phyloP scores from a whole-genome alignment of 2,329 filamentous ascomycete genomes.

The Plectosphaerella plurivora region DNA sequence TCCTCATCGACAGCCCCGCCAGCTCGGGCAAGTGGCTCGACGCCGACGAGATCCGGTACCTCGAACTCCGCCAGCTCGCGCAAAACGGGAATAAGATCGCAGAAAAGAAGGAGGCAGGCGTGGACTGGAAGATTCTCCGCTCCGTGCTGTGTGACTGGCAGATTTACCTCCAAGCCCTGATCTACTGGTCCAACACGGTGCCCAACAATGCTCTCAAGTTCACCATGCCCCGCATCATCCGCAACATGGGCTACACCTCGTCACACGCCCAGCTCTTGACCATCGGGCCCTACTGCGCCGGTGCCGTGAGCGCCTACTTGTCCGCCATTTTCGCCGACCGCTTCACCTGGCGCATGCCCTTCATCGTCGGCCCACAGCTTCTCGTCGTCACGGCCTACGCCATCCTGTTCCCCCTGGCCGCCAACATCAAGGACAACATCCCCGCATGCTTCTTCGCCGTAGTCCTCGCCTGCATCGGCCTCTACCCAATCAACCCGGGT shows the following conservation, averaged over 20 bases:
- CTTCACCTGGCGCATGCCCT: conserved; percentile 6
- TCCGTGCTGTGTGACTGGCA: conserved; percentile 39
- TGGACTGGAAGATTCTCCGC: conserved; percentile 21
- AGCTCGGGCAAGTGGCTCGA: conserved; percentile 26
- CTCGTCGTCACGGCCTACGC: conserved; percentile 4
- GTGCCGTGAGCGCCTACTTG: conserved; percentile 5
- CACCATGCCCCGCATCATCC: conserved; percentile 29
- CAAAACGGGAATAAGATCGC: conserved; percentile 13
- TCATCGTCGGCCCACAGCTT: conserved; percentile 6
- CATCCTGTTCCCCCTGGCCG: conserved; percentile 22
- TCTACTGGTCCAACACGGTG: conserved; percentile 33
- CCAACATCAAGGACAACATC: conserved; percentile 26
- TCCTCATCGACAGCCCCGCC: conserved; percentile 37
- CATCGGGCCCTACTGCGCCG: conserved; percentile 23
- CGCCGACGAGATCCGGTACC: conserved; percentile 28
- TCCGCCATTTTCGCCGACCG: conserved; percentile 5
- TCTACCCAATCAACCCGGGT: conserved; percentile 27
- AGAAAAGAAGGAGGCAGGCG: conserved; percentile 13
- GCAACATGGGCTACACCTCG: conserved; percentile 31
- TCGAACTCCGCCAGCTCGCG: conserved; percentile 26
- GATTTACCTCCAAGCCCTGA: conserved; percentile 30
- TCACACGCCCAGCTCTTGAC: conserved; percentile 20
- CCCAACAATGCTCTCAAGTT: conserved; percentile 25
- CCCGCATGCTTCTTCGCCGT: conserved; percentile 31
- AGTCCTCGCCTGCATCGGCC: conserved; percentile 30